Evolutionary conservation across 768 basidiomycete species (phyloP).

Genomic region (Mycena leptocephala): DNA sequence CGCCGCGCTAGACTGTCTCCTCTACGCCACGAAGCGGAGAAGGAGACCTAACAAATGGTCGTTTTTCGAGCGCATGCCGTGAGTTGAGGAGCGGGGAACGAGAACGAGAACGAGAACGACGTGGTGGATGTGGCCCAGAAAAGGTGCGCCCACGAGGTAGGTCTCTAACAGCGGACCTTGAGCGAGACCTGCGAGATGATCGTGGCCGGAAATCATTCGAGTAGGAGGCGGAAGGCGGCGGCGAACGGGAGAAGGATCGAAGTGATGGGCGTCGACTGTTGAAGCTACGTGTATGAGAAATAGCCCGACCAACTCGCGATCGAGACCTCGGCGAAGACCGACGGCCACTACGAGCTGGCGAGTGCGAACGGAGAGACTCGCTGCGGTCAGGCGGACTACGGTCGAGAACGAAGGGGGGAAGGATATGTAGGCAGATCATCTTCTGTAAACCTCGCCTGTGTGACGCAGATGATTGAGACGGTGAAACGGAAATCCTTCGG

Average conservation of each 20-base stretch:
- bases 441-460: neutral
- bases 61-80: slow-evolving; percentile 9
- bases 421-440: slow-evolving; percentile 24
- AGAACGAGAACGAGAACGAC: slow-evolving; percentile 9
- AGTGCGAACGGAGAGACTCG: slow-evolving; percentile 12
- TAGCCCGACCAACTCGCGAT: neutral
- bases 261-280: slow-evolving; percentile 5
- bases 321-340: neutral
- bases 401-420: slow-evolving; percentile 18
- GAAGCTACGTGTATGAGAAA: slow-evolving; percentile 12
- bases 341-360: neutral
- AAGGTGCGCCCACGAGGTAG: slow-evolving; percentile 13
- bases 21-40: slow-evolving; percentile 19
- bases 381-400: neutral
- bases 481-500: slow-evolving; percentile 18
- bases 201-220: slow-evolving; percentile 2
- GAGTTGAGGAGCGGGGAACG: slow-evolving; percentile 20
- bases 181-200: slow-evolving; percentile 6
- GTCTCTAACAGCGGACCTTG: slow-evolving; percentile 1
- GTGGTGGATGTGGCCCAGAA: neutral
- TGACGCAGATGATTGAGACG: neutral
- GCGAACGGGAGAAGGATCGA: slow-evolving; percentile 12
- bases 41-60: slow-evolving; percentile 25
- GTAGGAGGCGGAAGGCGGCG: slow-evolving; percentile 17
- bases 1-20: neutral